Evolutionary conservation across 441 rosid genomes (phyloP).

Genomic region (Gossypium trilobum): DNA sequence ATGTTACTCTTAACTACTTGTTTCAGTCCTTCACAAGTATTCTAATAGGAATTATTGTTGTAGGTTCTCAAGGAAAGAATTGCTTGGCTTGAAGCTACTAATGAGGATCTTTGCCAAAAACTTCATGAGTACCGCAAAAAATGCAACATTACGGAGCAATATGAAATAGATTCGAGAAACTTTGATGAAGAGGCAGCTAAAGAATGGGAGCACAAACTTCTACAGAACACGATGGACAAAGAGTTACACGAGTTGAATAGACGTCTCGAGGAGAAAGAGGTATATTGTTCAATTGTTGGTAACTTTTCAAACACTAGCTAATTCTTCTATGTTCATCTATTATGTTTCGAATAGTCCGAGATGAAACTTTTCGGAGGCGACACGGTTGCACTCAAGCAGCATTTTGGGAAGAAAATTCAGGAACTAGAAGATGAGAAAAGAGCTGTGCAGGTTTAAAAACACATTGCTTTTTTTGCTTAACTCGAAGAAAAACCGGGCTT

Average conservation of each 20-base stretch:
- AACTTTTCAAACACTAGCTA: not conserved
- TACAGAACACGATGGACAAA: constrained; percentile 87
- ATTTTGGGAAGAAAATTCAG: constrained; percentile 85
- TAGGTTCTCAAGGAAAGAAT: constrained; percentile 86
- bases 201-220: constrained; percentile 90
- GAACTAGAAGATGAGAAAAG: constrained; percentile 89
- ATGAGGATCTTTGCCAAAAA: constrained; percentile 84
- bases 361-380: constrained; percentile 87
- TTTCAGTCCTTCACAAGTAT: not conserved
- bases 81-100: constrained; percentile 88
- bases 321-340: constrained; percentile 5
- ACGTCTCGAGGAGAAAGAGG: constrained; percentile 95
- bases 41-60: constrained; percentile 10
- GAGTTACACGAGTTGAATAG: constrained; percentile 85
- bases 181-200: constrained; percentile 79
- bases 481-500: constrained; percentile 3
- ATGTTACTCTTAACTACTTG: constrained; percentile 4
- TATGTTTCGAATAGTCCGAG: constrained; percentile 55
- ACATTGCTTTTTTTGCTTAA: constrained; percentile 13
- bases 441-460: constrained; percentile 62
- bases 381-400: constrained; percentile 72
- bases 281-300: constrained; percentile 11
- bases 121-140: constrained; percentile 78
- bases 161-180: constrained; percentile 72
- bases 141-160: constrained; percentile 42